Evolutionary conservation across 2,329 filamentous ascomycete genomes (phyloP), one percentile per base, ranked within the genome.

Genomic region (Stagonosporopsis rhizophila): DNA sequence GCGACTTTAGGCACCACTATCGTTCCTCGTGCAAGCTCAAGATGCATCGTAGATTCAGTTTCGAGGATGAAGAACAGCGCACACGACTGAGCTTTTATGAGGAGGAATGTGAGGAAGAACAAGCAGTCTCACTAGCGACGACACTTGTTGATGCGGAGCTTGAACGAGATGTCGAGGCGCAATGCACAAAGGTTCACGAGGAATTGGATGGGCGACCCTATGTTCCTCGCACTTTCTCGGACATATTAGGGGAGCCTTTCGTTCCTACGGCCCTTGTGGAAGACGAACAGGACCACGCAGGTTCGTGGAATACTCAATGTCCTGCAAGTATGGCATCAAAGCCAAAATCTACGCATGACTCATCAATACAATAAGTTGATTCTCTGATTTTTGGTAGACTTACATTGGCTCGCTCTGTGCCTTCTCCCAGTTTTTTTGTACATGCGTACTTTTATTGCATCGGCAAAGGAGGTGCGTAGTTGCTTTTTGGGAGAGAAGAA

Each of bases 211-310:
- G 34, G 22, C 42, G 5, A 44, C 37, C 37, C 20, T 15, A 14
- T 14, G 20, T 51, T 17, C 30, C 47, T 32, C 44, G 30, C 22
- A 52, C 48, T 2, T 51, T 56, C 38, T 44, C 47, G 2, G 27
- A 48, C 37, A 56, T 56, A 6, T 19, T 56, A 20, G 25, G 42
- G 14, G 9, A 44, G 25, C 14, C 42, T n/a, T 52, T 48, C n/a
- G 17, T 56, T 23, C 38, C 38, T 22, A 48, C 42, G 6, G 44
- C 53, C 34, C 22, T 58, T 1, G 3, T 49, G 4, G 22, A 45
- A 9, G 3, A 19, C 7, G 2, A 20, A 6, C 32, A 40, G 22
- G 7, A 20, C 17, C 17, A 27, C 14, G 3, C 19, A 30, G 8
- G 5, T 6, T 37, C 4, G 23, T 8, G 9, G 19, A 22, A 6